Conservation (phyloP, 805 yeast species). For the Wickerhamiella siamensis region DNA sequence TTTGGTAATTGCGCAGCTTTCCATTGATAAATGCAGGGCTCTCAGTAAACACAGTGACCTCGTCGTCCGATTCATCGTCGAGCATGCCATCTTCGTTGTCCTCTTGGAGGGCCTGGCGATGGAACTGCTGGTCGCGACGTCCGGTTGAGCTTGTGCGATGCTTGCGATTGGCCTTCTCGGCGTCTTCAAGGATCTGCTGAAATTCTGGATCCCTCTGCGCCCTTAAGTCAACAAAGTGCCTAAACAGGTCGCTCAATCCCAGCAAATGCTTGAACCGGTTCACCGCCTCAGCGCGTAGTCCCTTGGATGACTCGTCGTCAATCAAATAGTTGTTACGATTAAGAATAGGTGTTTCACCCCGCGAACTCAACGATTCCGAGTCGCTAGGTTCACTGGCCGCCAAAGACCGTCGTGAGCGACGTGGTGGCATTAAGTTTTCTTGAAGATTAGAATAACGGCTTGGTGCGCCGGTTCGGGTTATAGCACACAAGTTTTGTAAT, state of each 20-base stretch:
- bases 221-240: slow-evolving; percentile 68
- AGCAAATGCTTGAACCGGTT: slow-evolving; percentile 64
- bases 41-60: slow-evolving; percentile 56
- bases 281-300: slow-evolving; percentile 39
- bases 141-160: slow-evolving; percentile 9
- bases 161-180: slow-evolving; percentile 16
- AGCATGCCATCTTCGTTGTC: slow-evolving; percentile 35
- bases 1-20: slow-evolving; percentile 71
- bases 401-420: slow-evolving; percentile 1
- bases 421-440: neutral
- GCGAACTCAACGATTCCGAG: neutral
- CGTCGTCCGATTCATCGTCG: slow-evolving; percentile 11
- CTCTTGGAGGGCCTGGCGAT: slow-evolving; percentile 59
- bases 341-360: neutral
- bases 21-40: slow-evolving; percentile 70
- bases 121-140: slow-evolving; percentile 21
- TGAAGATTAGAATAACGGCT: neutral
- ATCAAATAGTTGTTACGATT: neutral
- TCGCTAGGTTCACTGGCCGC: neutral
- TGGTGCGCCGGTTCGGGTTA: neutral
- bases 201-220: slow-evolving; percentile 64
- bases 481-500: neutral
- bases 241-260: slow-evolving; percentile 68
- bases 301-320: neutral
- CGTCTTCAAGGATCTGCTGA: slow-evolving; percentile 22